Conservation (phyloP, 805 yeast genomes). For the Starmerella khaoyaiensis region DNA sequence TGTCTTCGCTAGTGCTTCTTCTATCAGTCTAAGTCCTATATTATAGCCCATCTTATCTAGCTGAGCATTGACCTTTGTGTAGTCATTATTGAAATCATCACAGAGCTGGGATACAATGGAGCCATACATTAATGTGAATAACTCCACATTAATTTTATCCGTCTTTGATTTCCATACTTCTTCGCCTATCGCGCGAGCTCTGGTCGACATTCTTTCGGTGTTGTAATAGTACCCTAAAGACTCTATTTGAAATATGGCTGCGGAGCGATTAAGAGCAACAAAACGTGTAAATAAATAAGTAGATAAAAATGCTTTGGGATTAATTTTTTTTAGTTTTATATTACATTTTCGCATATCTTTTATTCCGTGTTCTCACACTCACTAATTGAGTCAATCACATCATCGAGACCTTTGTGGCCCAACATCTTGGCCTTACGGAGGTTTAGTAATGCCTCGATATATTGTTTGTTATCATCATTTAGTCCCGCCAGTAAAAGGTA, state of each 20-base stretch:
- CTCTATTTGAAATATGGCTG: no score
- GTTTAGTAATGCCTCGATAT: slow-evolving; percentile 50
- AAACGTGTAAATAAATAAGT: neutral
- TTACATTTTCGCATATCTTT: neutral
- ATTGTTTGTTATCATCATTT: slow-evolving; percentile 58
- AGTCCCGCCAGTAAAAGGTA: slow-evolving; percentile 67
- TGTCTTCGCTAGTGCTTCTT: slow-evolving; percentile 81
- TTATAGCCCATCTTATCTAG: slow-evolving; percentile 89
- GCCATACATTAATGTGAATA: slow-evolving; percentile 91
- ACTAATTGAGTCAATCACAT: slow-evolving; percentile 30
- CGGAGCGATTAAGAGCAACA: neutral
- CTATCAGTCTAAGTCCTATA: slow-evolving; percentile 81
- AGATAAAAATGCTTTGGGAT: neutral
- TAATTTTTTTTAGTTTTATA: neutral
- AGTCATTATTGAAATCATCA: slow-evolving; percentile 65
- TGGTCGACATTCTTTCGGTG: slow-evolving; percentile 13
- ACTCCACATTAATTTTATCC: slow-evolving; percentile 83
- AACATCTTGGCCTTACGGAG: slow-evolving; percentile 23
- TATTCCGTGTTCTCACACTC: slow-evolving; percentile 18
- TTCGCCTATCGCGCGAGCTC: slow-evolving; percentile 46
- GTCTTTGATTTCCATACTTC: slow-evolving; percentile 83
- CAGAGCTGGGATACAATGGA: slow-evolving; percentile 85
- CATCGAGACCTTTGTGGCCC: slow-evolving; percentile 29
- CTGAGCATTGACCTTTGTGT: slow-evolving; percentile 65
- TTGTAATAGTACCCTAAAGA: no score